phyloP scores from a whole-genome alignment of 768 basidiomycete species.

The Lepiota venenata region DNA sequence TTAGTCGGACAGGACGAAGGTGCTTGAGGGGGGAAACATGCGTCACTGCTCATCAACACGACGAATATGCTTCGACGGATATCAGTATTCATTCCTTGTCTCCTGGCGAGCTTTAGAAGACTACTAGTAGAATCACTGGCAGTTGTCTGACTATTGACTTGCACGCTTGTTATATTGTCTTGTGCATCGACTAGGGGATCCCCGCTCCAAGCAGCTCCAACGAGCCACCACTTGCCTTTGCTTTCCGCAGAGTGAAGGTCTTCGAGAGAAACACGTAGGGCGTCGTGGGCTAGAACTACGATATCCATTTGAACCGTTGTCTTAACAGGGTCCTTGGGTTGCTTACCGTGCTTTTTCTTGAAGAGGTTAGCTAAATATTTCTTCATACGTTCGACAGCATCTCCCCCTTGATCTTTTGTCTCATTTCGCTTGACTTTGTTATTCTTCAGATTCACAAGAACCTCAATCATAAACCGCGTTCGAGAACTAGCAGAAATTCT shows the following conservation, averaged over 20 bases:
- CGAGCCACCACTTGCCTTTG: slow-evolving; percentile 98
- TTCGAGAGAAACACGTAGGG: slow-evolving; percentile 79
- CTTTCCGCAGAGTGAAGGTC: slow-evolving; percentile 83
- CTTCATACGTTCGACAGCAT: slow-evolving; percentile 83
- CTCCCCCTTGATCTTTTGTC: slow-evolving; percentile 66
- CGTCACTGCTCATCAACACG: slow-evolving; percentile 94
- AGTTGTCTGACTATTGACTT: slow-evolving; percentile 22
- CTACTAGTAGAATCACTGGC: slow-evolving; percentile 28
- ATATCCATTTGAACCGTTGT: background rate
- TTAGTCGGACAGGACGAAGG: background rate
- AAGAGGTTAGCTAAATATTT: slow-evolving; percentile 75
- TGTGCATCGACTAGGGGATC: slow-evolving; percentile 82
- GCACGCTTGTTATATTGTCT: slow-evolving; percentile 19
- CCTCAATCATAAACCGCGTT: slow-evolving; percentile 94
- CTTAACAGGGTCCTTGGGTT: background rate
- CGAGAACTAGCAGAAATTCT: slow-evolving; percentile 58
- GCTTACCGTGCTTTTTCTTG: slow-evolving; percentile 73
- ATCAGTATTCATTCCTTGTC: slow-evolving; percentile 99
- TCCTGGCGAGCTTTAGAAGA: slow-evolving; percentile 78
- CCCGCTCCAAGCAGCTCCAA: slow-evolving; percentile 94
- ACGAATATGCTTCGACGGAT: slow-evolving; percentile 89
- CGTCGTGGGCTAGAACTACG: slow-evolving; percentile 78
- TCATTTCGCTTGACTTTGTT: slow-evolving; percentile 72
- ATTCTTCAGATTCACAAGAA: slow-evolving; percentile 87
- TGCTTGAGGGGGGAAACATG: slow-evolving; percentile 32